Base-by-base conservation (phyloP, 768 basidiomycete species). In the Agaricus subrufescens region DNA sequence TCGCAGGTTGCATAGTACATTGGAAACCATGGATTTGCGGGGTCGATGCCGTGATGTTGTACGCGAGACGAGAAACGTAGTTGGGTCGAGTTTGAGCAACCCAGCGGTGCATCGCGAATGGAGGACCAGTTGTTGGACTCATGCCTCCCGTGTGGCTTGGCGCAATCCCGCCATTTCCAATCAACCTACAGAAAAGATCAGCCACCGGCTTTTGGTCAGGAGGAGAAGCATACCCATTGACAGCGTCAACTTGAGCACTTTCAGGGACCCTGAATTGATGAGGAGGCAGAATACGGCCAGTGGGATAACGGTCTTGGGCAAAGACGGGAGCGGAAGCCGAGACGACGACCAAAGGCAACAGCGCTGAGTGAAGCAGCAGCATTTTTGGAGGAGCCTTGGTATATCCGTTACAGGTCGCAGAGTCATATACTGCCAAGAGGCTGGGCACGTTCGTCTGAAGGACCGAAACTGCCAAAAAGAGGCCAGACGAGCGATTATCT, bases 21-120 rank as follows among this genome's bases (percentile, higher is more conserved):
- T 86, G 82, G 60, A 91, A 90, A 1, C 90, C 90, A 25, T 56
- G 54, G 23, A 56, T 56, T 58, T 87, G 84, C 1, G 91, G 81
- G 4, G 58, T 61, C 25, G 19, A 19, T n/a, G 48, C 54, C 9
- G 54, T 49, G 29, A 56, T 26, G 65, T 88, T 87, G 63, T 85
- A 88, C 3, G 87, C 85, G 2, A 82, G 82, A 9, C 82, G 75
- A 5, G 86, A 89, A 46, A 87, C 85, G 57, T 86, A 89, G 70
- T 90, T 89, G 53, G 81, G 71, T 52, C 86, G 79, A 6, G 87
- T 91, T 67, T 89, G 87, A 0, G 89, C 86, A 12, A 88, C 84
- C 90, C 90, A 91, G 34, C 90, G 80, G 0, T 87, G 90, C 88
- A 90, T 91, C 3, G 80, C 90, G 60, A 91, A 93, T 0, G 90